Base-by-base conservation (phyloP, 495 filamentous ascomycete genomes). In the Hyaloscypha finlandica region DNA sequence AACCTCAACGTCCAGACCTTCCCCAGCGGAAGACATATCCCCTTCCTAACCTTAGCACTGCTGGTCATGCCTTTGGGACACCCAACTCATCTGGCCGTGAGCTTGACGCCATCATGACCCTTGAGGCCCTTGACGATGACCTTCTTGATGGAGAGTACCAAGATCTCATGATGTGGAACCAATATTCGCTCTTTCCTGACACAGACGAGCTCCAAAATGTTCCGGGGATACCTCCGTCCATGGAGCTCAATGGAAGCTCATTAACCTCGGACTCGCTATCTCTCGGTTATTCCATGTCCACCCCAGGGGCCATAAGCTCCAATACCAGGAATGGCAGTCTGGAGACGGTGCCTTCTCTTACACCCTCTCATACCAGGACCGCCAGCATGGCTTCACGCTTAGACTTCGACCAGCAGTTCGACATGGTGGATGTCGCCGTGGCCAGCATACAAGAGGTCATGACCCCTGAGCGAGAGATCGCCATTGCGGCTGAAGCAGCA, bases 401-500 rank as follows among this genome's bases (percentile, higher is more conserved):
- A 29, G 53, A 56, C 64, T 6, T 70, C 63, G 6, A 67, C 76
- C 35, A 29, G 12, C 25, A 42, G 45, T 42, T 61, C 59, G 37
- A 61, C 12, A 42, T 61, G 25, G 59, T 42, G 12, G 59, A 61
- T 42, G 59, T 48, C 6, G 25, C 32, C 45, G 37, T 48, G 76
- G 77, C 65, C 68, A 42, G 25, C 29, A 25, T 76, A 4, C 60
- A 71, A 1, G 52, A 56, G 25, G 48, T 39, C n/a, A 79, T 79
- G 16, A 77, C 81, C 30, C 76, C 79, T 12, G 85, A 86, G 67
- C 78, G 83, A 33, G 79, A 81, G 31, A 79, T 78, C 16, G 81
- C 86, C 60, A 77, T 85, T 31, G 81, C 78, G 1, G 83, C 84
- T 6, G 82, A 86, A 52, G 80, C 79, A 12, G 80, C 77, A 6